Evolutionary conservation across 106 monocot species (phyloP), one percentile per base, ranked within the genome.

Genomic region (Phalaenopsis aphrodite): DNA sequence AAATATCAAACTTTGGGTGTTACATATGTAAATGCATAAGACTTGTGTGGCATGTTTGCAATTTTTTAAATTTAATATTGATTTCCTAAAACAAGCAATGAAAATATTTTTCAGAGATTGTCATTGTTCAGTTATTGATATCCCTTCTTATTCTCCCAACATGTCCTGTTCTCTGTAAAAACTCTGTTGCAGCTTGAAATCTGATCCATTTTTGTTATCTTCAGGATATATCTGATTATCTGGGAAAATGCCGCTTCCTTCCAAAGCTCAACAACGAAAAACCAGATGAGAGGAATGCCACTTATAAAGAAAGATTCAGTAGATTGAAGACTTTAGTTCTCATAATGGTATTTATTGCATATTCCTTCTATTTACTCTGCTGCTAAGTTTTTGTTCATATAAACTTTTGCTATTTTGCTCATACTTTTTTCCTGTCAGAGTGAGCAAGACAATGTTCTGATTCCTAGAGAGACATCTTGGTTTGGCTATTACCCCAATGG

Each of bases 401-500:
- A 17, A 1, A 42, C 4, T 17, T 39, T 36, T 43, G 2, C 3
- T 0, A 74, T 4, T 74, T 3, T 14, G 21, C 11, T 61, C 19
- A 19, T 61, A 23, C 8, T 56, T 72, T 30, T 30, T 30, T 80
- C 8, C 3, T 55, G 42, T 74, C 67, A 98, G 97, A 90, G 87
- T 83, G 85, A 88, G 66, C 71, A 87, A 24, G 97, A 98, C 24
- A 77, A 81, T 0, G 88, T 98, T 9, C 79, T 98, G 86, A 88
- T 98, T 80, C 97, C 97, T 66, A 86, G 89, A 45, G 97, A 98
- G 81, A 94, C 97, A 49, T 85, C 97, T 64, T 98, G 97, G 97
- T 98, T 98, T 81, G 97, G 97, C 75, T 98, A 86, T 83, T 98
- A 89, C 64, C 87, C 94, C 23, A 89, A 98, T 88, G 97, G 94